Percentiles rank a stretch among this genome's conserved stretches.
These are phyloP conservation scores for Orychophragmus violaceus DNA, from an alignment of 345 rosid genomes.

Conservation along the genomic window DNA sequence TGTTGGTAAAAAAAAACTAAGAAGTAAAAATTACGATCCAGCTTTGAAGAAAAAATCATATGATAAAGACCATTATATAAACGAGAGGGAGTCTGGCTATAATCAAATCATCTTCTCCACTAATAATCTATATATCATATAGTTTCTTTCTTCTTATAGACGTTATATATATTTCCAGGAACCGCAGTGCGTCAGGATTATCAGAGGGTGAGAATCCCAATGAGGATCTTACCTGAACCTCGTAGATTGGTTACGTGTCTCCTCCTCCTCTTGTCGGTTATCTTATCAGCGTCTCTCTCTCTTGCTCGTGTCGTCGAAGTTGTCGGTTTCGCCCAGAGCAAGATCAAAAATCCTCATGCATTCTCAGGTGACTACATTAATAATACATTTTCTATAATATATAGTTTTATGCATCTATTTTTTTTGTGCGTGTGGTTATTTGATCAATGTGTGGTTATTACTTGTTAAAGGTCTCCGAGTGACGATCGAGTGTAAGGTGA, in stretches of 20 bases:
- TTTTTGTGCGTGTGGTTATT: not conserved
- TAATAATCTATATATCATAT: not conserved
- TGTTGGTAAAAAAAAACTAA: not conserved
- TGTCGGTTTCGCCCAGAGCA: conserved; percentile 64
- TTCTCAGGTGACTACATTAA: conserved; percentile 44
- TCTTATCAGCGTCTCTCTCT: conserved; percentile 36
- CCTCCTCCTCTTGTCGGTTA: conserved; percentile 24
- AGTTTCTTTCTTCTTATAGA: not conserved
- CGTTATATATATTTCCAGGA: not conserved
- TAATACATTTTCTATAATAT: not conserved
- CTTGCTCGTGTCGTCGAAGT: conserved; percentile 45
- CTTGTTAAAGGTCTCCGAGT: conserved; percentile 52
- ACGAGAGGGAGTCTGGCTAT: conserved; percentile 2
- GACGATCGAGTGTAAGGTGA: conserved; percentile 59
- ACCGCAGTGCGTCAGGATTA: conserved; percentile 12
- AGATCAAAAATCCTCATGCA: conserved; percentile 42
- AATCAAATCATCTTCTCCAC: conserved; percentile 21
- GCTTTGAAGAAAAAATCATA: not conserved
- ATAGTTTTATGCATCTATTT: not conserved
- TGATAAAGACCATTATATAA: conserved; percentile 25
- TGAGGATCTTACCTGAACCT: conserved; percentile 43
- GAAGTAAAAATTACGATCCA: too few species aligned
- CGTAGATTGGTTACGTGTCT: conserved; percentile 43
- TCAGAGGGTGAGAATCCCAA: conserved; percentile 35
- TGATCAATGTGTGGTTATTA: not conserved